Evolutionary conservation across 164 flowering plant genomes (phyloP).

Genomic region (Pachysandra terminalis): DNA sequence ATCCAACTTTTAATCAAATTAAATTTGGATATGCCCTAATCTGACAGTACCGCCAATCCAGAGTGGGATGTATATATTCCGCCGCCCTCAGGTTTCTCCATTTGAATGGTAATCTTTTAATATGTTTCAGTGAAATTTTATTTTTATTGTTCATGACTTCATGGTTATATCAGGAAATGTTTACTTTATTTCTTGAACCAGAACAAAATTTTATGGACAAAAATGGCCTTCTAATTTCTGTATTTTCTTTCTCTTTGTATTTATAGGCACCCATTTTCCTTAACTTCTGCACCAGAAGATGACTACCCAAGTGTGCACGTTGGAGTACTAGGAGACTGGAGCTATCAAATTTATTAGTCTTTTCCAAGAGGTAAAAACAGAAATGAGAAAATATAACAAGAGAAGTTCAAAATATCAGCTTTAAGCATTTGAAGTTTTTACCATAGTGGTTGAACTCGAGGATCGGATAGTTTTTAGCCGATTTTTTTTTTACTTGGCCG

Average conservation of each 20-base stretch:
- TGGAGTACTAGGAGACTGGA: conserved; percentile 54
- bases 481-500: too few relatives aligned
- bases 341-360: conserved; percentile 31
- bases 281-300: conserved; percentile 49
- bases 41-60: too few relatives aligned
- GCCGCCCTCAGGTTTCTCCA: conserved; percentile 54
- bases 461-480: too few relatives aligned
- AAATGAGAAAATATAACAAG: not conserved
- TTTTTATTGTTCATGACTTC: too few relatives aligned
- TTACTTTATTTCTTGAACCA: too few relatives aligned
- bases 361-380: conserved; percentile 41
- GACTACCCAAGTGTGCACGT: conserved; percentile 39
- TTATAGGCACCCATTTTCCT: conserved; percentile 50
- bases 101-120: conserved; percentile 45
- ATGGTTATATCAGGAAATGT: too few relatives aligned
- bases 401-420: not conserved
- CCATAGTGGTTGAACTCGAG: too few relatives aligned
- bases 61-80: conserved; percentile 46
- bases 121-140: too few relatives aligned
- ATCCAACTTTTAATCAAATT: conserved; percentile 37
- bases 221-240: too few relatives aligned
- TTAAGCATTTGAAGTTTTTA: not conserved
- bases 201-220: too few relatives aligned
- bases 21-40: conserved; percentile 37
- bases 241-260: too few relatives aligned